Conservation (phyloP, 768 basidiomycete species). For the Amanita inopinata region DNA sequence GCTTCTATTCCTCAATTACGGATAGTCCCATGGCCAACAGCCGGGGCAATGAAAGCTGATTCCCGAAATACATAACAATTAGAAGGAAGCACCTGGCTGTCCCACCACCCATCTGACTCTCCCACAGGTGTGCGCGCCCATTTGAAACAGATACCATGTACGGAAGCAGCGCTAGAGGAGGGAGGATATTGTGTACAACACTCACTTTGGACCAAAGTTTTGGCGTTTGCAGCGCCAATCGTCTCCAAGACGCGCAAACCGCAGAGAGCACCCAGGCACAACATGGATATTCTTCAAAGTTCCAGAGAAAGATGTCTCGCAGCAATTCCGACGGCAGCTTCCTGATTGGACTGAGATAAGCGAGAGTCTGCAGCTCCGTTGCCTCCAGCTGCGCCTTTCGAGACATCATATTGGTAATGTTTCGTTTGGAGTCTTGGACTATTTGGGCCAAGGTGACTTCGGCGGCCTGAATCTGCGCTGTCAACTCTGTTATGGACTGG, state of each 20-base stretch:
- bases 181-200: no score
- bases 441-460: slow-evolving; percentile 50
- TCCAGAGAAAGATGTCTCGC: slow-evolving; percentile 59
- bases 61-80: no score
- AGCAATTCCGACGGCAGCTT: slow-evolving; percentile 67
- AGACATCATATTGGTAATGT: slow-evolving; percentile 43
- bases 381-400: slow-evolving; percentile 42
- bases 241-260: slow-evolving; percentile 60
- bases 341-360: slow-evolving; percentile 66
- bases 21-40: no score
- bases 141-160: no score
- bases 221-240: slow-evolving; percentile 55
- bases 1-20: no score
- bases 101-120: no score
- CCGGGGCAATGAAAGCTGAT: no score
- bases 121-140: no score
- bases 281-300: slow-evolving; percentile 62
- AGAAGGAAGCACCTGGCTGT: no score
- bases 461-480: slow-evolving; percentile 38
- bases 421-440: slow-evolving; percentile 40
- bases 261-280: slow-evolving; percentile 69
- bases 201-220: slow-evolving; percentile 70
- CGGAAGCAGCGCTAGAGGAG: no score
- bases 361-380: slow-evolving; percentile 37
- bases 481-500: slow-evolving; percentile 25